A percentile compares a stretch with the other conserved stretches of the same genome.
These are phyloP conservation scores for Pelargonium myrrhifolium DNA, from an alignment of 441 rosid genomes.

Conservation along the genomic window DNA sequence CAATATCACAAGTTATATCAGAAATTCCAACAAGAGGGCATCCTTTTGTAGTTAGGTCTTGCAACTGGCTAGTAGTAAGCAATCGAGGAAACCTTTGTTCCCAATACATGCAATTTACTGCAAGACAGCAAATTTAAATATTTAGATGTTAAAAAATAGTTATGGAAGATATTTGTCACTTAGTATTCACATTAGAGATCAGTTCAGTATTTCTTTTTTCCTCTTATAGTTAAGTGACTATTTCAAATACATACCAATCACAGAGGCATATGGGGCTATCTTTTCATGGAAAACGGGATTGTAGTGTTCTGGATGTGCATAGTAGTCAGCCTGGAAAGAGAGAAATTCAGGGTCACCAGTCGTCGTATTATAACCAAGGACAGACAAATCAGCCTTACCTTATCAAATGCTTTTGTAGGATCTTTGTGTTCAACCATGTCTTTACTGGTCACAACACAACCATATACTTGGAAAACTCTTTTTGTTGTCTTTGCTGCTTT, in stretches of 20 bases:
- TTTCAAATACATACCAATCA: constrained; percentile 49
- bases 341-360: not conserved
- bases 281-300: constrained; percentile 66
- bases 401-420: constrained; percentile 61
- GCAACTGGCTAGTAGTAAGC: constrained; percentile 62
- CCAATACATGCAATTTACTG: constrained; percentile 99
- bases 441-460: constrained; percentile 69
- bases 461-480: constrained; percentile 74
- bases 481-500: constrained; percentile 38
- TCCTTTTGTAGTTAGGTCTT: constrained; percentile 45
- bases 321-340: constrained; percentile 67
- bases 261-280: constrained; percentile 76
- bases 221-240: not conserved
- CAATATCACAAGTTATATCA: constrained; percentile 90
- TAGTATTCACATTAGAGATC: too few species aligned
- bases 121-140: constrained; percentile 14
- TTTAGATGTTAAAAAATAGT: not conserved
- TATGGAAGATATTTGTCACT: too few species aligned
- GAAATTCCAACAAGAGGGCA: constrained; percentile 78
- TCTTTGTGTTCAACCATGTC: constrained; percentile 77
- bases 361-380: not conserved
- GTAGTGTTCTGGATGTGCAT: constrained; percentile 89
- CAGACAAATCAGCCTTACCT: constrained; percentile 30
- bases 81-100: constrained; percentile 80
- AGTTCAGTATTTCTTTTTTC: too few species aligned